Base-by-base conservation (phyloP, 2,329 filamentous ascomycete species). In the Pezizomycotina sp. region DNA sequence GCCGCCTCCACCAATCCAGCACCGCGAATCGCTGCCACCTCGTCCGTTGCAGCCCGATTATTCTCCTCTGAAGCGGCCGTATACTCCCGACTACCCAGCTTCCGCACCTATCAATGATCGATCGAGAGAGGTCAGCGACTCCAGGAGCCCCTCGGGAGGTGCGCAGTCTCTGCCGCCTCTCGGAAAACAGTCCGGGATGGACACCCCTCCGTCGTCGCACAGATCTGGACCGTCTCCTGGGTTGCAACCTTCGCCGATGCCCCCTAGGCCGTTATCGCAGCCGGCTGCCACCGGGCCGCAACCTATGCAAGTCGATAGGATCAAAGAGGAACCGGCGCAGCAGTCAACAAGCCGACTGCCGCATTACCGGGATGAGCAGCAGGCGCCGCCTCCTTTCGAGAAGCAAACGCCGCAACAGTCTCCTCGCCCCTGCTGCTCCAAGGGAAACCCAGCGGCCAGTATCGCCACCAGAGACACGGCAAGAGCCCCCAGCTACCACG, bases 91-190 rank as follows among this genome's bases (percentile, higher is more conserved):
- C 29, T 36, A 44, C 7, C n/a, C n/a, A n/a, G n/a, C n/a, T n/a
- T n/a, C n/a, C n/a, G 31, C 36, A 26, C 36, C 41, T 8, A 40
- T 40, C n/a, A 37, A 37, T 15, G 41, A 37, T 4, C 41, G 40
- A 22, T 36, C 36, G 4, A 44, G 39, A 16, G 41, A 44, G 21
- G 25, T 37, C 15, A 36, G 36, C 4, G 36, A 37, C 6, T 44
- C 41, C 12, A 44, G 40, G 7, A 44, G 41, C 12, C 41, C 41
- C 6, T n/a, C n/a, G n/a, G n/a, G n/a, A n/a, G n/a, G n/a, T n/a
- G n/a, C n/a, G n/a, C n/a, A n/a, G n/a, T n/a, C n/a, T n/a, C n/a
- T n/a, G n/a, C n/a, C n/a, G n/a, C n/a, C n/a, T n/a, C n/a, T n/a
- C n/a, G n/a, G n/a, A n/a, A n/a, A n/a, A n/a, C n/a, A n/a, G n/a